Evolutionary conservation across 75 land plant genomes (phyloP), one percentile per base, ranked within the genome.

Genomic region (Ceratopteris richardii): DNA sequence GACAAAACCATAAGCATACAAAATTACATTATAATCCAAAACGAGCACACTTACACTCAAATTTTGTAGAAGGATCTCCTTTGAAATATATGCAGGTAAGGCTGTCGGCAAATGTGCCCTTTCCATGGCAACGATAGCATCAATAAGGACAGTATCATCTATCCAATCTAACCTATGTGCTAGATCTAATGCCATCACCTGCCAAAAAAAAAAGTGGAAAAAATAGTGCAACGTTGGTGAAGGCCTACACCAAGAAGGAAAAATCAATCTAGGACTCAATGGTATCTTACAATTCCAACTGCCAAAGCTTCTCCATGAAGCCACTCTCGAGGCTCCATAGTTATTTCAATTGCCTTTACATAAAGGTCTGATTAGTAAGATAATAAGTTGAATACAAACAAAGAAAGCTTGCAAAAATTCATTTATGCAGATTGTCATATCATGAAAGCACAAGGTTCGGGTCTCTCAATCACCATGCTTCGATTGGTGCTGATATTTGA

Each of bases 81-180:
- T 46, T 3, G 50, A 46, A 21, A 46, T 14, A 21, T 46, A 17
- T 46, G 50, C 50, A 3, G 50, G 50, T 21, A 17, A 17, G 5
- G 50, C 50, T 18, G 50, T 46, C 14, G 50, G 50, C 22, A 46
- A 46, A 21, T 46, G 50, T 46, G 50, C 50, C 22, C 50, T 46
- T 46, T 46, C 50, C 12, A 46, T 46, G 18, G 50, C 50, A 46
- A 46, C 22, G 3, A 46, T 21, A 18, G 50, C 50, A 46, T 46
- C 50, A n/a, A 46, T 46, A 2, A 46, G 50, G 12, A 46, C 50
- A 18, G 4, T 18, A 46, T 46, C 50, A 46, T 46, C 50, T 18
- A 46, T 46, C 50, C 50, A 46, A 2, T 21, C 50, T 17, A 46
- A 14, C 50, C 50, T 46, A 14, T 46, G 50, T 46, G 50, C 18